phyloP scores from a whole-genome alignment of 805 yeast genomes.

The Saccharomycopsis fermentans region DNA sequence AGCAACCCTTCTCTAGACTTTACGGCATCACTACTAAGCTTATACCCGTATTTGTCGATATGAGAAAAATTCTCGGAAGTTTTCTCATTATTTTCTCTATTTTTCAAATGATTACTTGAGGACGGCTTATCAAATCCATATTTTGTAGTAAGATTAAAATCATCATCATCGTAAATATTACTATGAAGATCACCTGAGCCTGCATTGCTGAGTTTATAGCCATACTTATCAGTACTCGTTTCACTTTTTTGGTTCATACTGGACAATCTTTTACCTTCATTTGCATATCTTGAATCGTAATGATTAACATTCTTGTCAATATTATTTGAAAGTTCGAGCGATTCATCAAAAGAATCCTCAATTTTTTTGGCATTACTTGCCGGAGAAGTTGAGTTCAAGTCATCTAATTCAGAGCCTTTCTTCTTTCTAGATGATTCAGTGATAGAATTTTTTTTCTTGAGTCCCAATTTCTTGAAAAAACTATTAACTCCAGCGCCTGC shows the following conservation, averaged over 20 bases:
- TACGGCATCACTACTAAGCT: background rate
- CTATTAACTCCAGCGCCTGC: constrained; percentile 7
- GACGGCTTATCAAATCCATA: background rate
- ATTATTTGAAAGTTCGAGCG: background rate
- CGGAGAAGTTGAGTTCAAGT: background rate
- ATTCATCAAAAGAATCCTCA: background rate
- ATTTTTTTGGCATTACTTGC: background rate
- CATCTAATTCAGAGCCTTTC: background rate
- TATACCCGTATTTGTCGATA: background rate
- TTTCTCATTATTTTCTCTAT: background rate
- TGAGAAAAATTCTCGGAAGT: background rate
- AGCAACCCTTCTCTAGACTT: background rate
- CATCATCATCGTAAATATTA: background rate
- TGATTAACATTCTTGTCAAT: background rate
- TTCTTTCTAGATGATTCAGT: background rate
- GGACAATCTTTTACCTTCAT: background rate
- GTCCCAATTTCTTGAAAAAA: constrained; percentile 16
- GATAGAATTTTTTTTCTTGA: constrained; percentile 10
- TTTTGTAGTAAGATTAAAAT: background rate
- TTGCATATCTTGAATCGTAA: background rate
- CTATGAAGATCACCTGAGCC: background rate
- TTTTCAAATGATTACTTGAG: background rate
- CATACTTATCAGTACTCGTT: background rate
- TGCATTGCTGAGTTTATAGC: background rate
- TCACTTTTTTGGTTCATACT: background rate